Evolutionary conservation across 2,329 filamentous ascomycete genomes (phyloP), one percentile per base, ranked within the genome.

Genomic region (Fusarium sp.): DNA sequence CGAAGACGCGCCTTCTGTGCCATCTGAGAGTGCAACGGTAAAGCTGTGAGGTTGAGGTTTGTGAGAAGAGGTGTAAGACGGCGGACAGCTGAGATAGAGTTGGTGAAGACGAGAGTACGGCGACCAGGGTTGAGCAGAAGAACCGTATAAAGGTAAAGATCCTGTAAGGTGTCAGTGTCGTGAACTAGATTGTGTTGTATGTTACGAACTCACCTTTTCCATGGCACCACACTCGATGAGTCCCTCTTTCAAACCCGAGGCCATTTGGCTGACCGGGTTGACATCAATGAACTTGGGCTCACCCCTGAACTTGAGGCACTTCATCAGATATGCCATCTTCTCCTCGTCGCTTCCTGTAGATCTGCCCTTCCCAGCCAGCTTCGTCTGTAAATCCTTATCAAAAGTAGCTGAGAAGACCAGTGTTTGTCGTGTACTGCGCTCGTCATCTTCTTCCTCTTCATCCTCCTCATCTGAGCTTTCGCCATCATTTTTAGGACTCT

Each of bases 341-440:
- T 97, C 90, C 66, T 91, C 89, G 58, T 93, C 88, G 73, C 86
- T 88, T 81, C 67, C 78, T 14, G 69, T 91, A 20, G 49, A 61
- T 58, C 88, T 90, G 20, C 87, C 85, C 78, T 94, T 97, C 26
- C 93, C 92, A 2, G 92, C 90, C 14, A 99, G 86, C 78, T 98
- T 98, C 73, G 95, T 93, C 77, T 98, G 95, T 31, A 99, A 82
- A 1, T 91, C 91, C 75, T 95, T 95, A 77, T 97, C 92, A 79
- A 99, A 97, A 0, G 96, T 99, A 0, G 96, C 96, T 0, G 96
- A 98, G 79, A 99, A 99, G 20, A 99, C 94, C 0, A 99, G 87
- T 0, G 95, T 98, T 77, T 99, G 96, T 40, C 95, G 85, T 38
- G 43, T 38, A 22, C 9, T 68, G 1, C 38, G 17, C 17, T 87